Evolutionary conservation across 371 early-diverging fungal genomes (phyloP).

Genomic region (Globomyces sp.): DNA sequence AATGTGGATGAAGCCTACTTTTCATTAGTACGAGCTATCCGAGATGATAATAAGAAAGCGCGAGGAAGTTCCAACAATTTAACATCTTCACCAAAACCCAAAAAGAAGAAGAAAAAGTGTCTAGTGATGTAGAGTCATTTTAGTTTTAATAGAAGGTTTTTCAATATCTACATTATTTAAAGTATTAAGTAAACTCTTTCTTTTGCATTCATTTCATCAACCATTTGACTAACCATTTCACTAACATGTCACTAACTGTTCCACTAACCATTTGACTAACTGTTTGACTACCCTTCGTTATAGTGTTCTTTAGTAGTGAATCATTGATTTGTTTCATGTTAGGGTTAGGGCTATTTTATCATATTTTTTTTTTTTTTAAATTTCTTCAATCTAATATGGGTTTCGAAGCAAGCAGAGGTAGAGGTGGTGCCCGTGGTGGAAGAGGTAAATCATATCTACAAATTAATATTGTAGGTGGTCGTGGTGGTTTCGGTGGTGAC

Average conservation of each 20-base stretch:
- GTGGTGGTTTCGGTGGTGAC: slow-evolving; percentile 16
- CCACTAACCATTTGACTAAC: no score
- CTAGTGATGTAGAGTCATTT: slow-evolving; percentile 19
- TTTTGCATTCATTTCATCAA: no score
- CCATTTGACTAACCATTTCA: no score
- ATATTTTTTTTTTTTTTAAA: not conserved
- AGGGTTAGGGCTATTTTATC: no score
- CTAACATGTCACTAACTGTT: no score
- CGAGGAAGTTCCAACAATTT: not conserved
- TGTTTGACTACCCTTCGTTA: no score
- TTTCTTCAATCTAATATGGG: not conserved
- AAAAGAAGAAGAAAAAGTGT: slow-evolving; percentile 30
- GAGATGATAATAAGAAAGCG: slow-evolving; percentile 24
- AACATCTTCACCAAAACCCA: not conserved
- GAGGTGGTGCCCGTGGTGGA: slow-evolving; percentile 34
- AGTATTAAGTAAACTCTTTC: no score
- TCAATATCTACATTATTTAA: no score
- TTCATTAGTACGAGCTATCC: slow-evolving; percentile 67
- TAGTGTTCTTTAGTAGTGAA: no score
- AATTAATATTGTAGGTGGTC: slow-evolving; percentile 5
- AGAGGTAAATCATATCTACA: slow-evolving; percentile 47
- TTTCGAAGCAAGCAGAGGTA: slow-evolving; percentile 14
- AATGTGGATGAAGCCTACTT: slow-evolving; percentile 93
- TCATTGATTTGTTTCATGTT: no score
- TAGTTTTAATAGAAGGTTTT: not conserved